Evolutionary conservation across 1,139 yeast species (phyloP), one percentile per base, ranked within the genome.

Genomic region (Sugiyamaella grinbergsii): DNA sequence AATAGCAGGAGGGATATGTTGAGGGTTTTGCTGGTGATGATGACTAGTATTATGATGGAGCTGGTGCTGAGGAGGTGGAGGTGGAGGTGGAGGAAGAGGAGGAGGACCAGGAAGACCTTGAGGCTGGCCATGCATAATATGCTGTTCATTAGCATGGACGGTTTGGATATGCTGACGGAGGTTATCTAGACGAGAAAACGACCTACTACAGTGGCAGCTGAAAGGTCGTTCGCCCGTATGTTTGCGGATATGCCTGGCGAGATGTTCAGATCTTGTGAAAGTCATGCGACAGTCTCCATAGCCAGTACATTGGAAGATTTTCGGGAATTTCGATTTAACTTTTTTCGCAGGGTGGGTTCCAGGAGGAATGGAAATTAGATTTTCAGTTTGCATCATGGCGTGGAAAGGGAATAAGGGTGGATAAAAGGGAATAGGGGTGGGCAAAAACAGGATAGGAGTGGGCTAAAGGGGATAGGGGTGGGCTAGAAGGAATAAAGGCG

Each of bases 211-310:
- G 46, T 86, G 86, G 68, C 98, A 91, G 51, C 88, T 82, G 67
- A 89, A 91, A 1, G 98, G 98, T 51, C 96, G 76, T 68, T 91
- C 98, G 40, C 97, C 98, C 1, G 97, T 90, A 66, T 90, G 98
- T 64, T 90, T 91, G 47, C 97, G 74, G 50, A 89, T 85, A 71
- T 90, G 98, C 55, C 98, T 77, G 1, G 96, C 96, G 60, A 91
- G 75, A 68, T 91, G 97, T 66, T 91, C 97, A 15, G 89, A 82
- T 54, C 96, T 72, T 1, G 95, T 87, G 66, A 90, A 91, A 10
- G 91, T 80, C 96, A 90, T 91, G 52, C 73, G 75, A 68, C 98
- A 90, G 57, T 86, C 91, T 13, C 91, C 90, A 65, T 80, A 90
- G 3, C 96, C 96, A 1, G 85, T 75, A 68, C 97, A 90, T 66